These are phyloP conservation scores for Microcos paniculata DNA, from an alignment of 345 rosid genomes.

Conservation along the genomic window DNA sequence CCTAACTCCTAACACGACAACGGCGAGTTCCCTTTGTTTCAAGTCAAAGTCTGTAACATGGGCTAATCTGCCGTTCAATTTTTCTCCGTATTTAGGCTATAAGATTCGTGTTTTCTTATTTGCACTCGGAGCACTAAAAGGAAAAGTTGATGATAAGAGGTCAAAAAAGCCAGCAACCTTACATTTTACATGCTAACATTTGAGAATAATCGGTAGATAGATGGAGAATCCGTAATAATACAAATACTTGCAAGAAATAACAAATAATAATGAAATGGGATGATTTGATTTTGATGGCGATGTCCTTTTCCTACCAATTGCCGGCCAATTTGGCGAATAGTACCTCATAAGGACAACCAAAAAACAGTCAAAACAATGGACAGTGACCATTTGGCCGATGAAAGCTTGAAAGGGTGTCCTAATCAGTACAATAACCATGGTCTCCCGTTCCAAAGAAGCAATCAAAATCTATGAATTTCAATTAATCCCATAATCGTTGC, in stretches of 20 bases:
- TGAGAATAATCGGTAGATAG: not conserved
- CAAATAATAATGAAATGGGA: no score
- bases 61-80: no score
- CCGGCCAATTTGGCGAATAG: not conserved
- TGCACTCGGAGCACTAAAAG: not conserved
- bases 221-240: not conserved
- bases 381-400: not conserved
- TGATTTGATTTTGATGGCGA: not conserved
- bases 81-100: not conserved
- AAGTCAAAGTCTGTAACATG: not conserved
- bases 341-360: no score
- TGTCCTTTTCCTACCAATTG: not conserved
- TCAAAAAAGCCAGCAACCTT: not conserved
- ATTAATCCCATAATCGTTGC: not conserved
- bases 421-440: not conserved
- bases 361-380: no score
- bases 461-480: not conserved
- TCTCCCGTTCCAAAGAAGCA: not conserved
- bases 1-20: not conserved
- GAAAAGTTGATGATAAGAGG: not conserved
- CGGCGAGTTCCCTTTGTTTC: not conserved
- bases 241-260: not conserved
- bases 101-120: not conserved
- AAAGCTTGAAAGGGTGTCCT: not conserved
- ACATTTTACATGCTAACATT: no score